phyloP scores from a whole-genome alignment of 1,139 yeast genomes.

The Pichia sp. region DNA sequence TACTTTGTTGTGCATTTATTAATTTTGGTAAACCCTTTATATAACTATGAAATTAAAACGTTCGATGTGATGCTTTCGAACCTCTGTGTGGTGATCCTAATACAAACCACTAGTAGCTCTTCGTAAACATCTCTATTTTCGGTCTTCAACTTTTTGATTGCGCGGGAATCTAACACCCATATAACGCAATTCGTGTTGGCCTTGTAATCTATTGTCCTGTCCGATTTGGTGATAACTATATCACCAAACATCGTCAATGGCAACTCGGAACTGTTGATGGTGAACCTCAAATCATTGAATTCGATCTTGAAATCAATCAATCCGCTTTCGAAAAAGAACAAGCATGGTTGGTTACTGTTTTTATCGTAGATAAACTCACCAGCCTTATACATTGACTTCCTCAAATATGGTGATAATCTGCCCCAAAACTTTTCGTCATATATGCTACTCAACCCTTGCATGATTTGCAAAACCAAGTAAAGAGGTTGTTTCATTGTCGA shows the following conservation, averaged over 20 bases:
- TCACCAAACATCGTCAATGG: slow-evolving; percentile 94
- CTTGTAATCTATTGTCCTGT: slow-evolving; percentile 45
- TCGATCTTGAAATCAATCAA: slow-evolving; percentile 58
- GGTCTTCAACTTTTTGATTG: slow-evolving; percentile 24
- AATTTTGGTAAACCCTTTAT: too few species aligned
- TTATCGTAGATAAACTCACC: slow-evolving; percentile 46
- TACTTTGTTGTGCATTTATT: too few species aligned
- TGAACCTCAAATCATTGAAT: slow-evolving; percentile 48
- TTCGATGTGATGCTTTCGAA: slow-evolving; percentile 70
- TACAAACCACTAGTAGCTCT: slow-evolving; percentile 63
- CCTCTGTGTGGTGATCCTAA: slow-evolving; percentile 66
- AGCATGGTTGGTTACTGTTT: slow-evolving; percentile 37
- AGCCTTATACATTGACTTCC: slow-evolving; percentile 44
- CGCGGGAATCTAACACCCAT: slow-evolving; percentile 61
- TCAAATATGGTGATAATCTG: slow-evolving; percentile 48
- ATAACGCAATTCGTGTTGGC: slow-evolving; percentile 52
- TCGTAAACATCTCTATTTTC: slow-evolving; percentile 46
- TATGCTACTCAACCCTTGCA: slow-evolving; percentile 57
- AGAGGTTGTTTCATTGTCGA: slow-evolving; percentile 41
- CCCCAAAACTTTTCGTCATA: slow-evolving; percentile 66
- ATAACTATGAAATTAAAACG: slow-evolving; percentile 46
- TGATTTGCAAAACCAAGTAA: slow-evolving; percentile 63
- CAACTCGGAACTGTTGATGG: slow-evolving; percentile 59
- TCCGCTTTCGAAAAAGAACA: slow-evolving; percentile 79
- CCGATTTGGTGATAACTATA: slow-evolving; percentile 37